Evolutionary conservation across 2,329 filamentous ascomycete species (phyloP), one percentile per base, ranked within the genome.

Genomic region (Sclerotinia minor): DNA sequence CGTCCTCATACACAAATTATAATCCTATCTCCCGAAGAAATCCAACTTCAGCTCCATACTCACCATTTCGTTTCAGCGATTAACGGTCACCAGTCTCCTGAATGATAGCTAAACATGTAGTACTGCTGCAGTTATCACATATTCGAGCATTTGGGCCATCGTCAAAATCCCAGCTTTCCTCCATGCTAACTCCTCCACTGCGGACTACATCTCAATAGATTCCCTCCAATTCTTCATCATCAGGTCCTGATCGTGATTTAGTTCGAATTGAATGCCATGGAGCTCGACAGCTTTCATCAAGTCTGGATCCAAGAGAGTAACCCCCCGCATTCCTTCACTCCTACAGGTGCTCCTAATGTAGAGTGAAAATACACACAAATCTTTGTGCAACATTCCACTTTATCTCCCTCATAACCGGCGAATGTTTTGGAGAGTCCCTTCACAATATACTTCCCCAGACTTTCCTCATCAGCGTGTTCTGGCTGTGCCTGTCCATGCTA

Each of bases 1-100:
- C 19, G 21, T 2, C 19, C 5, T 2, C 38, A 19, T 11, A 41
- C 38, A 13, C 5, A 5, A 15, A 13, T 15, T 17, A 9, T 1
- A 26, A 1, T 19, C 2, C 15, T 26, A 19, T 13, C 29, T 50
- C 59, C 45, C 7, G 17, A 5, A 35, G 6, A 5, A 35, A 61
- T 50, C 15, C 44, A 50, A 5, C 13, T 24, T 50, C 44, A 38
- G 45, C 45, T 15, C 21, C 44, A 38, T 11, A 4, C 1, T 9
- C 13, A 2, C 21, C 45, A 49, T 24, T 7, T 50, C 58, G 45
- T 17, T 32, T 11, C 13, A 61, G 45, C 8, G 21, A 35, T 6
- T 17, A 13, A 35, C 11, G 21, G 0, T 3, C 1, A 5, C 7
- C 19, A 8, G 19, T 3, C 1, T 9, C 7, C 19, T 15, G 19